Evolutionary conservation across 2,329 filamentous ascomycete genomes (phyloP).

Genomic region (Calonectria montana): DNA sequence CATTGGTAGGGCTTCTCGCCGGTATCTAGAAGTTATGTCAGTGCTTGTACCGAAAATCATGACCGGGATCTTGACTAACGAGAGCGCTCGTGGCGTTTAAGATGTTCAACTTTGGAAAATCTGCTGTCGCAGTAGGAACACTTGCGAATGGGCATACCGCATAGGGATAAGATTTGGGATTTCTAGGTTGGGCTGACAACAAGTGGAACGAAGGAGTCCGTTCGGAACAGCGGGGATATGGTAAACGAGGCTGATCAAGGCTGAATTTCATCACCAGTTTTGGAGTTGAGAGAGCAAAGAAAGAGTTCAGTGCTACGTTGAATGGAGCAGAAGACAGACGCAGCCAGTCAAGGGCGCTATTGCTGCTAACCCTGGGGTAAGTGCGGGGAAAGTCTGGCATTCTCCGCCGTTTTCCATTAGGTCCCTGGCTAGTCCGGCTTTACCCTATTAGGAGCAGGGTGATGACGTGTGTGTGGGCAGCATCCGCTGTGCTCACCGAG

Average conservation of each 20-base stretch:
- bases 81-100: constrained; percentile 22
- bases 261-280: not conserved
- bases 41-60: not conserved
- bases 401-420: constrained; percentile 5
- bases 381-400: not conserved
- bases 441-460: not conserved
- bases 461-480: not conserved
- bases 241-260: not conserved
- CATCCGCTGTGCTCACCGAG: not conserved
- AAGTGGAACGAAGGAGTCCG: not conserved
- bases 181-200: not conserved
- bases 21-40: constrained; percentile 17
- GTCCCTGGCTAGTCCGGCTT: not conserved
- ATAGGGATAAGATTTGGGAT: not conserved
- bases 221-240: not conserved
- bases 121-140: constrained; percentile 20
- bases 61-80: not conserved
- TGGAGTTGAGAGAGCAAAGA: not conserved
- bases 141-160: constrained; percentile 6
- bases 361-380: not conserved
- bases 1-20: constrained; percentile 31
- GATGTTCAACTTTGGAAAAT: constrained; percentile 22
- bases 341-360: not conserved
- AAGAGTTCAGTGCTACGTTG: not conserved
- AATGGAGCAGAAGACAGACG: not conserved